Base-by-base conservation (phyloP, 1,139 yeast genomes). In the Yamadazyma atlantica region DNA sequence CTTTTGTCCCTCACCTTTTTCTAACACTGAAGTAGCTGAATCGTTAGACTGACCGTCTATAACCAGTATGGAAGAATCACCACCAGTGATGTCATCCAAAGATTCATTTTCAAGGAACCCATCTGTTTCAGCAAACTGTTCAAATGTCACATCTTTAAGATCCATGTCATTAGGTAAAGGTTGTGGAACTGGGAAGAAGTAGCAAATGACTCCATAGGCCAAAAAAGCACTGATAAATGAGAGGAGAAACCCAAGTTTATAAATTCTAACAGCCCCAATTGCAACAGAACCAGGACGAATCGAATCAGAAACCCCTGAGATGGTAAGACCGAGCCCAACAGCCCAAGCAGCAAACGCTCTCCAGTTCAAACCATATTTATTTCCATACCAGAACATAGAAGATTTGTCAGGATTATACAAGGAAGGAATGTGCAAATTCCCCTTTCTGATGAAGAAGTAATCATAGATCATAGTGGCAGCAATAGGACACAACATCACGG, bases 391-490 rank as follows among this genome's bases (percentile, higher is more conserved):
- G 13, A 27, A 37, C 1, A 33, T 9, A 2, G 40, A 17, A 4
- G 25, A 8, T 29, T 37, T 39, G 23, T 41, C 43, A 13, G 35
- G 29, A 13, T 24, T 19, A 32, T 43, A 43, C 4, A 43, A 37
- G 3, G 46, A 43, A n/a, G 38, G 40, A 10, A 39, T 36, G 28
- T 43, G 46, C 10, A n/a, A 30, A 28, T 43, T 43, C 6, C 46
- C 46, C 22, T 37, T 43, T 26, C 42, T 41, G 8, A 35, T 12
- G 17, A 43, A 25, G 32, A 34, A 43, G 15, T 43, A 43, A 33
- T 43, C 46, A 32, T 43, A 43, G 9, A 43, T 43, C 46, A 43
- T 43, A 9, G 39, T 38, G 3, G 46, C 46, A 27, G 45, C 40
- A 17, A 43, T 43, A 12, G 46, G 46, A 31, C 46, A 43, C 19